Percentiles rank a stretch among this genome's conserved stretches.
Evolutionary conservation across 139 green algal species (phyloP).

Genomic region (Microglena sp.): DNA sequence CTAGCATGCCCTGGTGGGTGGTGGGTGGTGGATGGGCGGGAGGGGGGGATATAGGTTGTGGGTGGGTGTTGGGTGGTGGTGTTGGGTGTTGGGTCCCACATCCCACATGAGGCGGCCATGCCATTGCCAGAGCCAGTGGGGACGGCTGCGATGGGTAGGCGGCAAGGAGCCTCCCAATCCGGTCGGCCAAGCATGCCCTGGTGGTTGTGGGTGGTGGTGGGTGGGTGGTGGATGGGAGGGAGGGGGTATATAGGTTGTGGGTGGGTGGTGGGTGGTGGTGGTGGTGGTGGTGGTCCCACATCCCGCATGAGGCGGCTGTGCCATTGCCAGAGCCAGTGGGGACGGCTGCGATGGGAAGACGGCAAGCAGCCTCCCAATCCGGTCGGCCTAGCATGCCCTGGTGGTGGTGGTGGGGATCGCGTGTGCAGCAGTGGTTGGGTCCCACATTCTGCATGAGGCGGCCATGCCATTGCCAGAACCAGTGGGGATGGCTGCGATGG

Average conservation of each 20-base stretch:
- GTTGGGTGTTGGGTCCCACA: slow-evolving; percentile 52
- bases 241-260: too few relatives aligned
- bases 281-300: slow-evolving; percentile 48
- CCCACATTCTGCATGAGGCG: slow-evolving; percentile 49
- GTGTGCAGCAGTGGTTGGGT: slow-evolving; percentile 40
- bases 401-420: too few relatives aligned
- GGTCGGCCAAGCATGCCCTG: slow-evolving; percentile 47
- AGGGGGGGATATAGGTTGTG: too few relatives aligned
- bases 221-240: too few relatives aligned
- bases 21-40: too few relatives aligned
- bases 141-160: slow-evolving; percentile 44
- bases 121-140: slow-evolving; percentile 61
- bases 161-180: slow-evolving; percentile 46
- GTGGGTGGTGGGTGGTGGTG: too few relatives aligned
- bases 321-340: slow-evolving; percentile 63
- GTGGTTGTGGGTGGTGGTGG: too few relatives aligned
- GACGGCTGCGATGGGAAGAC: slow-evolving; percentile 44
- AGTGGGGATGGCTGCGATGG: too few relatives aligned
- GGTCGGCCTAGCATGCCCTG: slow-evolving; percentile 49
- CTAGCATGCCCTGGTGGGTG: slow-evolving; percentile 53
- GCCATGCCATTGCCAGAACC: slow-evolving; percentile 64
- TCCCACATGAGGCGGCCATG: slow-evolving; percentile 48
- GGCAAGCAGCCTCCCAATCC: slow-evolving; percentile 46
- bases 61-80: too few relatives aligned
- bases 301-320: slow-evolving; percentile 48